A percentile compares a stretch with the other conserved stretches of the same genome.
Conservation (phyloP, 345 rosid genomes). For the Euphorbia peplus region DNA sequence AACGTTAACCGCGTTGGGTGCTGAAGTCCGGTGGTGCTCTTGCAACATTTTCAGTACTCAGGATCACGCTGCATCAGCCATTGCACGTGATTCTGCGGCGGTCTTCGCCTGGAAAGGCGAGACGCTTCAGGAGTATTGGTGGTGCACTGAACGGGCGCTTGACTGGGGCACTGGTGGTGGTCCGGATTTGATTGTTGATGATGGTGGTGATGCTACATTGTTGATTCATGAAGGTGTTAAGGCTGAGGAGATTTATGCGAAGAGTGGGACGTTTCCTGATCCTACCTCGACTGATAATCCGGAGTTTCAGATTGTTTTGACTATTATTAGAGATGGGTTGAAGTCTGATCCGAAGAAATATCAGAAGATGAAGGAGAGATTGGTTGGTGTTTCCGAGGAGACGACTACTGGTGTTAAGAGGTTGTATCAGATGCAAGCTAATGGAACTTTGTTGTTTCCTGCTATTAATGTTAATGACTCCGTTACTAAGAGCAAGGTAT, state of each 20-base stretch:
- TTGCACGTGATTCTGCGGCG: slow-evolving; percentile 84
- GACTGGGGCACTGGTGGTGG: slow-evolving; percentile 94
- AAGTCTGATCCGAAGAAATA: slow-evolving; percentile 61
- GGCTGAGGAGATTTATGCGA: slow-evolving; percentile 74
- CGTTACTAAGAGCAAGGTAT: slow-evolving; percentile 98
- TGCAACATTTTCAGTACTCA: slow-evolving; percentile 95
- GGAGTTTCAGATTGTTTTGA: slow-evolving; percentile 83
- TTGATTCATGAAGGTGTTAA: slow-evolving; percentile 91
- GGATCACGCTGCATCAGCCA: slow-evolving; percentile 90
- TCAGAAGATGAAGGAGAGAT: slow-evolving; percentile 74
- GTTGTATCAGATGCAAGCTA: slow-evolving; percentile 82
- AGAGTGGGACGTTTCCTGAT: slow-evolving; percentile 68
- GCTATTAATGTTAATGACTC: slow-evolving; percentile 95
- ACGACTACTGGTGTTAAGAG: slow-evolving; percentile 89
- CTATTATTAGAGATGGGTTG: slow-evolving; percentile 73
- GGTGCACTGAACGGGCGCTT: slow-evolving; percentile 92
- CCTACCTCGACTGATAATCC: slow-evolving; percentile 74
- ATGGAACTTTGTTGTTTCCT: slow-evolving; percentile 71
- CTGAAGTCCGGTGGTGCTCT: slow-evolving; percentile 92
- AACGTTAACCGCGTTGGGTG: slow-evolving; percentile 78
- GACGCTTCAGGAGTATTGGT: slow-evolving; percentile 95
- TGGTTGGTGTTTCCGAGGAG: slow-evolving; percentile 89
- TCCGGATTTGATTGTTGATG: slow-evolving; percentile 84
- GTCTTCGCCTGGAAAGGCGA: slow-evolving; percentile 98
- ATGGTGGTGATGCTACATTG: slow-evolving; percentile 88